Percentiles rank a stretch among this genome's conserved stretches.
Conservation (phyloP, 257 asterid genomes). For the Solanum piurae region DNA sequence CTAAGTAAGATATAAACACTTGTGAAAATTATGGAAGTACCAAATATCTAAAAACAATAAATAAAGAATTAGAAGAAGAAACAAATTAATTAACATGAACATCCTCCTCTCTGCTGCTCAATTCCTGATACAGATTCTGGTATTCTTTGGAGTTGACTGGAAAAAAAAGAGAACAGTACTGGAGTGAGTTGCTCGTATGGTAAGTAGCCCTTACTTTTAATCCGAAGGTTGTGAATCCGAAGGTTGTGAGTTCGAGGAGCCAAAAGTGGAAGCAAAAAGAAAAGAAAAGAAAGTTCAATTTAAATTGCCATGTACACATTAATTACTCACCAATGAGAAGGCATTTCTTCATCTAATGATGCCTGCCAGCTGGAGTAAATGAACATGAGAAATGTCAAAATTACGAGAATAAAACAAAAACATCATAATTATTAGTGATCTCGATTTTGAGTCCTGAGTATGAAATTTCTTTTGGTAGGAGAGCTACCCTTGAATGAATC, state of each 20-base stretch:
- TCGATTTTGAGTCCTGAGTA: neutral
- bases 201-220: neutral
- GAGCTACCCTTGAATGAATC: too few relatives aligned
- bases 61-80: neutral
- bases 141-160: slow-evolving; percentile 50
- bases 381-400: neutral
- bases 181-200: neutral
- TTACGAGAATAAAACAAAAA: neutral
- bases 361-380: slow-evolving; percentile 44
- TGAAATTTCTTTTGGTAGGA: neutral
- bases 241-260: neutral
- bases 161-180: neutral
- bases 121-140: slow-evolving; percentile 54
- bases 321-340: slow-evolving; percentile 43
- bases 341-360: slow-evolving; percentile 36
- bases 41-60: neutral
- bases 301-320: neutral
- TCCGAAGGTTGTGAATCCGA: neutral
- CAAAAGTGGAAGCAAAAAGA: too few relatives aligned
- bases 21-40: neutral
- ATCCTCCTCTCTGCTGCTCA: slow-evolving; percentile 49
- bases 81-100: slow-evolving; percentile 40
- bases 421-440: too few relatives aligned
- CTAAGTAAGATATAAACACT: neutral
- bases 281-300: neutral